These are phyloP conservation scores for Auricularia auricula-judae DNA, from an alignment of 768 basidiomycete genomes.

Conservation along the genomic window DNA sequence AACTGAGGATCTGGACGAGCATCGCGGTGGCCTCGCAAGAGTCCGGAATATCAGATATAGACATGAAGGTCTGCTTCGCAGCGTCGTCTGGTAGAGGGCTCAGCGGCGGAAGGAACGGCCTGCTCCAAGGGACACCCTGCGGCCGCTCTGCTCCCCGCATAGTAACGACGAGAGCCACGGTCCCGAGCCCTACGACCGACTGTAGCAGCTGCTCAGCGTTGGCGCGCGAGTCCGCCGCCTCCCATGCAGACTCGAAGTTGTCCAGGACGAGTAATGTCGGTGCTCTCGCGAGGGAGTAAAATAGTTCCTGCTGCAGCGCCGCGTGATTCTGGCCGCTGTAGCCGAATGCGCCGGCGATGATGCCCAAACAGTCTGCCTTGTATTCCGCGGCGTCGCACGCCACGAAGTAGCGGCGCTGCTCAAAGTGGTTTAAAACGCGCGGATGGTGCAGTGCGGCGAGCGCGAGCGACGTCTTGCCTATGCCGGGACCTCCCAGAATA, in stretches of 20 bases:
- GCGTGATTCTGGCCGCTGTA: not conserved
- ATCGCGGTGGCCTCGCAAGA: too few species aligned
- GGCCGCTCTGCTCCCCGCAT: not conserved
- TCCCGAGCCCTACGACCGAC: not conserved
- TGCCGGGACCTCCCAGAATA: constrained; percentile 23
- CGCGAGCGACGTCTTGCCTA: constrained; percentile 30
- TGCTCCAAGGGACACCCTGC: not conserved
- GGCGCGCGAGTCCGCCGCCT: not conserved
- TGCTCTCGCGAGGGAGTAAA: constrained; percentile 4
- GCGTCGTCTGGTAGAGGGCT: not conserved
- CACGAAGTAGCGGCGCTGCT: constrained; percentile 18
- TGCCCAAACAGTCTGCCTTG: not conserved
- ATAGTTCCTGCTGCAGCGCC: not conserved
- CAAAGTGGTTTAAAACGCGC: constrained; percentile 14
- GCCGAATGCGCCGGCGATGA: not conserved
- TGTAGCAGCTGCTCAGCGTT: not conserved
- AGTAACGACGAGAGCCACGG: not conserved
- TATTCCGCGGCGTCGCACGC: constrained; percentile 17
- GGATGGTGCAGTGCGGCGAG: constrained; percentile 20
- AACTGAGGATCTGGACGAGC: not conserved
- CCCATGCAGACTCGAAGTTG: not conserved
- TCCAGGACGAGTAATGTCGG: constrained; percentile 5
- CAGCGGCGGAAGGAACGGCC: not conserved
- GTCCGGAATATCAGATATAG: not conserved
- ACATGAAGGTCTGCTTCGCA: not conserved